phyloP scores from a whole-genome alignment of 371 early-diverging fungal genomes.

The Mortierella sp. region DNA sequence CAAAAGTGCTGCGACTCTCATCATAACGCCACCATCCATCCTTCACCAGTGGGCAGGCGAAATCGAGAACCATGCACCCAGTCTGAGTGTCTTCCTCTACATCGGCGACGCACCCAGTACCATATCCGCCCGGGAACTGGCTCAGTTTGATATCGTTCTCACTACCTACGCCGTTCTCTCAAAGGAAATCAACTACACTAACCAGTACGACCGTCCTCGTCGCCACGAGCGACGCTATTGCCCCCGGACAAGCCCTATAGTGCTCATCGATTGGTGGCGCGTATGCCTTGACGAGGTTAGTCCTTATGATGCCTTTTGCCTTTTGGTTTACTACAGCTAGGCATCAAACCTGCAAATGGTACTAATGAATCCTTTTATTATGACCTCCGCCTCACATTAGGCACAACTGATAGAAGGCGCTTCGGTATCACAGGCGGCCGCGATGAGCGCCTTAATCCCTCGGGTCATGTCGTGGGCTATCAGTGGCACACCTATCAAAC shows the following conservation, averaged over 20 bases:
- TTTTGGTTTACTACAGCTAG: not conserved
- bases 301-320: no score
- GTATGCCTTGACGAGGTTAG: conserved; percentile 66
- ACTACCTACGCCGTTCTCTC: conserved; percentile 70
- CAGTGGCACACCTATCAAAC: conserved; percentile 77
- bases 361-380: not conserved
- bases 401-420: conserved; percentile 78
- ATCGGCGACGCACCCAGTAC: conserved; percentile 52
- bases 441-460: conserved; percentile 71
- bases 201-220: conserved; percentile 33
- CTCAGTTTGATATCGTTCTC: conserved; percentile 68
- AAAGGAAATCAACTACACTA: conserved; percentile 66
- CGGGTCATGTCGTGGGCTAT: conserved; percentile 76
- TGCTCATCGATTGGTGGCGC: conserved; percentile 72
- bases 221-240: conserved; percentile 58
- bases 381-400: conserved; percentile 47
- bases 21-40: conserved; percentile 75
- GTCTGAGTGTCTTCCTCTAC: conserved; percentile 46
- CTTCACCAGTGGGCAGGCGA: conserved; percentile 76
- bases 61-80: conserved; percentile 64
- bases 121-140: conserved; percentile 48
- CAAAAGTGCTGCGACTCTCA: conserved; percentile 66
- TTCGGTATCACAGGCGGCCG: conserved; percentile 57
- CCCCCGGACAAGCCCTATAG: conserved; percentile 62
- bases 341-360: no score